Percentiles rank a stretch among this genome's conserved stretches.
phyloP scores from a whole-genome alignment of 2,329 filamentous ascomycete genomes.

The Hypomyces perniciosus region DNA sequence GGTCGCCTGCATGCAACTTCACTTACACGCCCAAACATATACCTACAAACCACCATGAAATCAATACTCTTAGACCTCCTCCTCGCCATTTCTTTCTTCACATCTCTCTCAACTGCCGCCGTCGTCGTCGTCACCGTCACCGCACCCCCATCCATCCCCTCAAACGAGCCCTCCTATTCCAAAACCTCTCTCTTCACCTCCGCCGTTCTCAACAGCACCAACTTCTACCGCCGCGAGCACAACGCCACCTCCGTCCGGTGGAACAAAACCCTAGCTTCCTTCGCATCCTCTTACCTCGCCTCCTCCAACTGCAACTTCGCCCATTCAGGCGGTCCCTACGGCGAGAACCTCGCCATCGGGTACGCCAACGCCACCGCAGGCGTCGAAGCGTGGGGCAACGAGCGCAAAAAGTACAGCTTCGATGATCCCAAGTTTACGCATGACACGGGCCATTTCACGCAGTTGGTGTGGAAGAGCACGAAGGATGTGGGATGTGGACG shows the following conservation, averaged over 20 bases:
- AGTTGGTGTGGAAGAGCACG: slow-evolving; percentile 64
- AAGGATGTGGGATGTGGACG: slow-evolving; percentile 51
- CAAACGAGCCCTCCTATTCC: slow-evolving; percentile 29
- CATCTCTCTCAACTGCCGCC: not conserved
- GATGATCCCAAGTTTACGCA: slow-evolving; percentile 48
- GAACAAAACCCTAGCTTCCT: slow-evolving; percentile 58
- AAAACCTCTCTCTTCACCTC: slow-evolving; percentile 35
- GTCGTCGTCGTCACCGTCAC: slow-evolving; percentile 27
- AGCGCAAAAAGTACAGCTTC: slow-evolving; percentile 52
- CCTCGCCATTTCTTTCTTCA: slow-evolving; percentile 2
- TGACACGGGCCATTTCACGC: slow-evolving; percentile 64
- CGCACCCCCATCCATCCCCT: slow-evolving; percentile 27
- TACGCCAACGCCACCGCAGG: slow-evolving; percentile 53
- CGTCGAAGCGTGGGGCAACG: slow-evolving; percentile 60
- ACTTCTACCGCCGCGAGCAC: slow-evolving; percentile 58
- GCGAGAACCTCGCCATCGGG: slow-evolving; percentile 69
- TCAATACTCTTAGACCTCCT: not conserved
- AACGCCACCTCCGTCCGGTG: slow-evolving; percentile 53
- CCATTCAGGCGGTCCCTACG: slow-evolving; percentile 58
- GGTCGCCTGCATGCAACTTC: too few relatives aligned
- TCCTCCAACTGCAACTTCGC: slow-evolving; percentile 41
- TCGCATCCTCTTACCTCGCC: slow-evolving; percentile 46
- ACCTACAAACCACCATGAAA: not conserved
- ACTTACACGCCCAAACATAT: not conserved
- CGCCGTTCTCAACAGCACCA: slow-evolving; percentile 60